These are phyloP conservation scores for Lasiodiplodia gonubiensis DNA, from an alignment of 2,329 filamentous ascomycete species.

Conservation along the genomic window DNA sequence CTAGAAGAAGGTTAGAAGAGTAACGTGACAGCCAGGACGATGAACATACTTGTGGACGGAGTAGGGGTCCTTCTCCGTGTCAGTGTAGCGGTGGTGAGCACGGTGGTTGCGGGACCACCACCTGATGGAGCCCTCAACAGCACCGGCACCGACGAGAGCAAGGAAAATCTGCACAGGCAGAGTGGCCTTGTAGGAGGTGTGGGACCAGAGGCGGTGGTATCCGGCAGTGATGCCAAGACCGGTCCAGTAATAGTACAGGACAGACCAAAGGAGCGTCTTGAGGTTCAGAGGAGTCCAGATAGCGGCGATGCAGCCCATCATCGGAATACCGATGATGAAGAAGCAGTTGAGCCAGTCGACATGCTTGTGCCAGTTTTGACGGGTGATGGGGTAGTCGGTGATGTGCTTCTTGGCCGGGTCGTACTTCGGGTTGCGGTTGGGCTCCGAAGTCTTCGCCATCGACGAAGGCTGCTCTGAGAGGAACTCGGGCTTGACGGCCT, in stretches of 20 bases:
- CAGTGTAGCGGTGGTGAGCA: slow-evolving; percentile 60
- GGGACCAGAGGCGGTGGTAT: slow-evolving; percentile 78
- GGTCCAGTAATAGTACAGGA: slow-evolving; percentile 85
- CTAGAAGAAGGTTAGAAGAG: neutral
- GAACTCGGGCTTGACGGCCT: slow-evolving; percentile 57
- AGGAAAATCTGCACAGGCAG: slow-evolving; percentile 56
- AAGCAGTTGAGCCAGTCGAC: slow-evolving; percentile 91
- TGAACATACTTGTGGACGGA: slow-evolving; percentile 52
- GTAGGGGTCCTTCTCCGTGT: slow-evolving; percentile 60
- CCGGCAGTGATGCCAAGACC: slow-evolving; percentile 65
- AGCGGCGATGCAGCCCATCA: slow-evolving; percentile 74
- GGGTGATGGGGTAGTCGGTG: slow-evolving; percentile 79
- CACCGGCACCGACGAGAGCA: slow-evolving; percentile 55
- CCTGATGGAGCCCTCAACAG: slow-evolving; percentile 57
- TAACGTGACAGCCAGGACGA: neutral
- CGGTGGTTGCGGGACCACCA: slow-evolving; percentile 59
- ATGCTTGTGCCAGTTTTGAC: slow-evolving; percentile 87
- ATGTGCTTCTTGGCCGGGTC: slow-evolving; percentile 78
- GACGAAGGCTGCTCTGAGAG: slow-evolving; percentile 51
- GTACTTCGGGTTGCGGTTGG: slow-evolving; percentile 59
- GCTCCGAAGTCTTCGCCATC: slow-evolving; percentile 58
- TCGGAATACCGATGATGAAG: slow-evolving; percentile 79
- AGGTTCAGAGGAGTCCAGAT: slow-evolving; percentile 79
- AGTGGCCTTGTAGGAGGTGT: slow-evolving; percentile 55
- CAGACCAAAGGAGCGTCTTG: slow-evolving; percentile 75